These are phyloP conservation scores for Phanerochaete carnosa DNA, from an alignment of 768 basidiomycete genomes.

Conservation along the genomic window DNA sequence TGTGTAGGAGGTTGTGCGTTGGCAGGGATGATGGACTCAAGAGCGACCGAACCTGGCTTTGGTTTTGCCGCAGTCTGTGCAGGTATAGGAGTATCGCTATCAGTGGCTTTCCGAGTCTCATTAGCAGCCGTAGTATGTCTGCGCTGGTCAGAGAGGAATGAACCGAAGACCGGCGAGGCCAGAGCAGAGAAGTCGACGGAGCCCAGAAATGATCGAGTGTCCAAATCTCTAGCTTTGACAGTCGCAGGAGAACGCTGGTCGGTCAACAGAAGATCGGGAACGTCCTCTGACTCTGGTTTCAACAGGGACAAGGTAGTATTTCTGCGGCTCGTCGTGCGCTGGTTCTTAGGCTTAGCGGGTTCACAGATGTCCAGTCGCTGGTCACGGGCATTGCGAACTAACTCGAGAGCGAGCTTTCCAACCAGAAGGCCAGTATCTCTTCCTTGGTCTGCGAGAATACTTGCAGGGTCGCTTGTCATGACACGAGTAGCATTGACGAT, in stretches of 20 bases:
- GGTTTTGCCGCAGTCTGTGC: conserved; percentile 26
- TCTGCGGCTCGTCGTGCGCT: conserved; percentile 16
- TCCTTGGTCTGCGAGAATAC: conserved; percentile 71
- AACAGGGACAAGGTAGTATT: not conserved
- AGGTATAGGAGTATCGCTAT: conserved; percentile 2
- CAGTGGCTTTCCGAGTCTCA: not conserved
- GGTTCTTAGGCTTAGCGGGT: conserved; percentile 40
- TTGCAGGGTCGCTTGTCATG: conserved; percentile 78
- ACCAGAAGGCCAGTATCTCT: conserved; percentile 60
- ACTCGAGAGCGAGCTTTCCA: conserved; percentile 58
- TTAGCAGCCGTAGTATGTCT: conserved; percentile 30
- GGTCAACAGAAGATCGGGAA: conserved; percentile 36
- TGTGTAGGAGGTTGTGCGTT: conserved; percentile 81
- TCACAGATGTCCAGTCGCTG: conserved; percentile 49
- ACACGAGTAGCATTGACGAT: conserved; percentile 82
- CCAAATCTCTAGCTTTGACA: not conserved
- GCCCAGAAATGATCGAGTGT: conserved; percentile 12
- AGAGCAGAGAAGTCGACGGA: conserved; percentile 30
- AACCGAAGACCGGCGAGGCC: conserved; percentile 58
- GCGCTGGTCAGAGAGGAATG: conserved; percentile 51
- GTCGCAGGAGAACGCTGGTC: conserved; percentile 8
- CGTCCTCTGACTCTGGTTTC: not conserved
- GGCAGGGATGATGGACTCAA: conserved; percentile 82
- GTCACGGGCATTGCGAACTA: conserved; percentile 68
- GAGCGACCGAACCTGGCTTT: conserved; percentile 49